Evolutionary conservation across 192 early-diverging fungal genomes (phyloP).

Genomic region (Coemansia sp.): DNA sequence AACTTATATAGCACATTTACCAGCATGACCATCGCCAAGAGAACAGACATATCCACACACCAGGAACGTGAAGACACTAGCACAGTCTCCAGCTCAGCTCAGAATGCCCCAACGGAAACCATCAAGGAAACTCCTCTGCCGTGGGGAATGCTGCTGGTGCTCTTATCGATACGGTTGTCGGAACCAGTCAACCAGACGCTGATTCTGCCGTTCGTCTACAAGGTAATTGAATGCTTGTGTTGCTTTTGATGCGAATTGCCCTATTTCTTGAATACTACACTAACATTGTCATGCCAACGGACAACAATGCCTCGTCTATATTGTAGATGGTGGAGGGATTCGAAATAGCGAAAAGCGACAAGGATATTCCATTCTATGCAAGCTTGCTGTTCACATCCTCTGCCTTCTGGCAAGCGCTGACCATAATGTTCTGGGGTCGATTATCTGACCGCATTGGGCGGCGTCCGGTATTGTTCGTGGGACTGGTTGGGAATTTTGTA

Average conservation of each 20-base stretch:
- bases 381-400: constrained; percentile 54
- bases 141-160: constrained; percentile 29
- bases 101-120: neutral
- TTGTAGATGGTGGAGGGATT: constrained; percentile 63
- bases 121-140: constrained; percentile 49
- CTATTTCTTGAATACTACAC: too few relatives aligned
- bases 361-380: constrained; percentile 74
- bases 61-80: neutral
- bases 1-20: neutral
- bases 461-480: constrained; percentile 71
- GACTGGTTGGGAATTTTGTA: constrained; percentile 71
- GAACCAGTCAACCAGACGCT: constrained; percentile 78
- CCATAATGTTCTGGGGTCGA: constrained; percentile 66
- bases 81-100: neutral
- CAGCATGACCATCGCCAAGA: neutral
- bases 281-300: too few relatives aligned
- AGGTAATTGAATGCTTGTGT: constrained; percentile 25
- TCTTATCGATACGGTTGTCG: constrained; percentile 47
- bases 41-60: neutral
- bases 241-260: too few relatives aligned
- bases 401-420: constrained; percentile 51
- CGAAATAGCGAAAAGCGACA: constrained; percentile 62
- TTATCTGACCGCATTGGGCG: constrained; percentile 79
- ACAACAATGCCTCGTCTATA: neutral
- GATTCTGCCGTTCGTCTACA: constrained; percentile 84